Conservation (phyloP, 1,139 yeast genomes). For the Suhomyces ambrosiae region DNA sequence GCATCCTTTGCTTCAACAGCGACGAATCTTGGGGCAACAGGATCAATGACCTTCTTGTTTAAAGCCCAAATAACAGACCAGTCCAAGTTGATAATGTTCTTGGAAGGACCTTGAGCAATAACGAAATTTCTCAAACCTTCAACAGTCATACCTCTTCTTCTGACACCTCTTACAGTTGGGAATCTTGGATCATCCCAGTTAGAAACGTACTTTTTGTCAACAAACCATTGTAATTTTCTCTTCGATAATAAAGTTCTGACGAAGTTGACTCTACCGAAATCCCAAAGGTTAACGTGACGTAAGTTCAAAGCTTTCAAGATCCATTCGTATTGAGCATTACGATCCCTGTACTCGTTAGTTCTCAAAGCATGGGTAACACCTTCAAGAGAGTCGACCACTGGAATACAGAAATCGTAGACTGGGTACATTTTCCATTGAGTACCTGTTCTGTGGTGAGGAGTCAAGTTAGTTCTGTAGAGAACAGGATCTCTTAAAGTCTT, state of each 20-base stretch:
- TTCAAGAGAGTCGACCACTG: constrained; percentile 90
- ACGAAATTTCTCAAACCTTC: constrained; percentile 94
- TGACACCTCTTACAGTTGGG: constrained; percentile 98
- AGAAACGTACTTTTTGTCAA: constrained; percentile 78
- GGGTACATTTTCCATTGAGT: constrained; percentile 92
- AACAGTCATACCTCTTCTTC: constrained; percentile 99
- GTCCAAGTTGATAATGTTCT: constrained; percentile 91
- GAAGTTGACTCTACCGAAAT: constrained; percentile 94
- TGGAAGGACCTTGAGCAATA: constrained; percentile 94
- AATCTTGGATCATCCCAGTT: constrained; percentile 99
- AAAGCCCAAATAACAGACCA: constrained; percentile 98
- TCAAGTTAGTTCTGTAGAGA: constrained; percentile 90
- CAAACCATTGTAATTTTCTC: constrained; percentile 98
- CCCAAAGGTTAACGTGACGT: constrained; percentile 96
- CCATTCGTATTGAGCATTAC: constrained; percentile 98
- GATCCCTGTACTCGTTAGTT: constrained; percentile 96
- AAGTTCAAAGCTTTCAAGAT: constrained; percentile 75
- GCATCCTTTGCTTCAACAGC: constrained; percentile 67
- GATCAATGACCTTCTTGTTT: constrained; percentile 95
- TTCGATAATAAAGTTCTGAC: constrained; percentile 91
- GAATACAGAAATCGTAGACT: constrained; percentile 97
- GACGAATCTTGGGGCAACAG: constrained; percentile 92
- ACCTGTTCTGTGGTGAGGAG: constrained; percentile 97
- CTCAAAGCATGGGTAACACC: constrained; percentile 97
- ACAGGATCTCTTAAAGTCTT: constrained; percentile 97